Evolutionary conservation across 768 basidiomycete species (phyloP).

Genomic region (Coprinellus aureogranulatus): DNA sequence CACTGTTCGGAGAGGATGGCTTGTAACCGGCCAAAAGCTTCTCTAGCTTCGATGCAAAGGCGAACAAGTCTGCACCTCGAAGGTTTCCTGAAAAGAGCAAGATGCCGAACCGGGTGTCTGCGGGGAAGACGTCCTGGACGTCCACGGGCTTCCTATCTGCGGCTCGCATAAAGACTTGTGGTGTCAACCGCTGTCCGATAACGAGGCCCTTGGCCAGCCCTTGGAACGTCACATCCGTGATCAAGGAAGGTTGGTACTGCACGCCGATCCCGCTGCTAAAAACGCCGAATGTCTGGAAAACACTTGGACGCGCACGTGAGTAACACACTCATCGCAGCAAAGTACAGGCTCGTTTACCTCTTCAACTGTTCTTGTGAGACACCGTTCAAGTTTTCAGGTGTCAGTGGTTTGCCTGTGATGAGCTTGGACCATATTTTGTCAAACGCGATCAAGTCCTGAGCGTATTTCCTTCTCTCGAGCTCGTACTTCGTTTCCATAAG

Average conservation of each 20-base stretch:
- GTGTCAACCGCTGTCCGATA: constrained; percentile 53
- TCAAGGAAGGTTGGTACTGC: constrained; percentile 47
- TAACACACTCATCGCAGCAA: background rate
- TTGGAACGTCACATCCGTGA: constrained; percentile 40
- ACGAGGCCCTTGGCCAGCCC: constrained; percentile 36
- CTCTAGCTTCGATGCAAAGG: constrained; percentile 19
- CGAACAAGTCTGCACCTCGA: constrained; percentile 10
- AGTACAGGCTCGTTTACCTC: constrained; percentile 22
- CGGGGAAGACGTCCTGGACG: constrained; percentile 51
- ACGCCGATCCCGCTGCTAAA: constrained; percentile 58
- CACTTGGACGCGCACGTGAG: constrained; percentile 24
- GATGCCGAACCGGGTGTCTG: constrained; percentile 55
- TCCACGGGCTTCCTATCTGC: constrained; percentile 51
- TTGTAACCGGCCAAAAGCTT: constrained; percentile 32
- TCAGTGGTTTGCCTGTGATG: constrained; percentile 68
- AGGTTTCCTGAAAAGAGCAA: constrained; percentile 52
- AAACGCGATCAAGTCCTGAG: constrained; percentile 70
- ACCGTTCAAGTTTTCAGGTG: constrained; percentile 43
- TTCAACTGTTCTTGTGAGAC: constrained; percentile 54
- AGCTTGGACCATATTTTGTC: constrained; percentile 63
- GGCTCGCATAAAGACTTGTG: constrained; percentile 47
- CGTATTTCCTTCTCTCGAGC: constrained; percentile 62
- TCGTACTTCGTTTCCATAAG: constrained; percentile 49
- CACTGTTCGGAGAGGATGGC: constrained; percentile 27
- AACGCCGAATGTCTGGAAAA: constrained; percentile 51